Percentiles rank a stretch among this genome's conserved stretches.
Conservation (phyloP, 257 asterid species). For the Jacaranda mimosifolia region DNA sequence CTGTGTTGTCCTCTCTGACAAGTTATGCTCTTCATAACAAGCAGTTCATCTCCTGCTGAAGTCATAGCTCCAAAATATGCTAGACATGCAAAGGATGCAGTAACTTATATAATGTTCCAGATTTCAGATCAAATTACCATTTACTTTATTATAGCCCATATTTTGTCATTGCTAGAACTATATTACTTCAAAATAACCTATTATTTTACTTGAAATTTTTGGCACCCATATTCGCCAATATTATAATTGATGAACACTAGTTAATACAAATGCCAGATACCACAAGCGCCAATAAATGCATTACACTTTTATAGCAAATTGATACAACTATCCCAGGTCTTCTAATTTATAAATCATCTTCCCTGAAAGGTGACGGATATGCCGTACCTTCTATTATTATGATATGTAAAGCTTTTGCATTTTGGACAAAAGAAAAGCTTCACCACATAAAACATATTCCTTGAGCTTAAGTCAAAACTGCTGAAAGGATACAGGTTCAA, state of each 20-base stretch:
- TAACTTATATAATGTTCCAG: slow-evolving; percentile 2
- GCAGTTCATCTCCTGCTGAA: slow-evolving; percentile 2
- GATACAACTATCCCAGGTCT: slow-evolving; percentile 5
- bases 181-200: background rate
- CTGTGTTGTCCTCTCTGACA: too few relatives aligned
- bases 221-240: background rate
- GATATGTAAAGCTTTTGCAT: background rate
- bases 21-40: background rate
- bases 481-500: slow-evolving; percentile 1
- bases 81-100: background rate
- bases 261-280: background rate
- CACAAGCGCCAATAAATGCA: background rate
- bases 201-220: background rate
- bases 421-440: background rate
- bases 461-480: background rate
- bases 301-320: background rate
- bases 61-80: background rate
- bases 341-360: background rate
- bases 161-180: background rate
- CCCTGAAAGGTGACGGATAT: background rate
- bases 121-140: background rate
- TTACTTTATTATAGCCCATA: background rate
- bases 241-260: slow-evolving; percentile 14
- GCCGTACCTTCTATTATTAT: background rate
- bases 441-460: background rate